Evolutionary conservation across 2,329 filamentous ascomycete species (phyloP), one percentile per base, ranked within the genome.

Genomic region (Fusarium burgessii): DNA sequence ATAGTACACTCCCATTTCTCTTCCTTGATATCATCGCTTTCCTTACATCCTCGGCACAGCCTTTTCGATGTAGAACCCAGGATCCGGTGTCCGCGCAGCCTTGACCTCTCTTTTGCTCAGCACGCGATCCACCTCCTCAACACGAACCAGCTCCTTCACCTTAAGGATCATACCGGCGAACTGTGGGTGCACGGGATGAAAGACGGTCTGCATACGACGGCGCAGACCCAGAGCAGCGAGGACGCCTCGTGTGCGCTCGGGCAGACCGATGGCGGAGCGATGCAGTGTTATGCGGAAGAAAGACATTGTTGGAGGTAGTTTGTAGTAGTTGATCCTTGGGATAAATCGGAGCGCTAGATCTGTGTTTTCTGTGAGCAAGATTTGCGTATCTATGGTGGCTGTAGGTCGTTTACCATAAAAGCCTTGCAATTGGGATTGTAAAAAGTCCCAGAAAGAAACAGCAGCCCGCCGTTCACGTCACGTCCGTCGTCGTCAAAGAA

Each of bases 211-310:
- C 87, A 91, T 91, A 77, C 95, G 92, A 80, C 92, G 93, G 77
- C 91, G 92, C 71, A 98, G 89, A 61, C 95, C 95, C 66, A 98
- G 92, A 20, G 95, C 93, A 68, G 91, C 88, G 61, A 98, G 92
- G 23, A 95, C 93, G 78, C 92, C 93, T 79, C 90, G 89, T 66
- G 91, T 93, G 78, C 93, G 92, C 77, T 89, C 83, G 9, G 95
- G 95, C 49, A 98, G 90, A 68, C 95, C 95, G 82, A 98, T 98
- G 77, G 92, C 91, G 62, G 92, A 95, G 79, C 95, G 93, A 83
- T 96, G 89, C 62, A 97, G 92, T 51, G 94, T 97, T 80, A 98
- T 93, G 79, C 93, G 92, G 87, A 98, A 98, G 86, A 89, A 97
- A 62, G 90, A 86, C 91, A 94, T 94, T 63, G 43, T 62, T 55